A percentile compares a stretch with the other conserved stretches of the same genome.
Conservation (phyloP, 805 yeast genomes). For the Clavispora carvajalis region DNA sequence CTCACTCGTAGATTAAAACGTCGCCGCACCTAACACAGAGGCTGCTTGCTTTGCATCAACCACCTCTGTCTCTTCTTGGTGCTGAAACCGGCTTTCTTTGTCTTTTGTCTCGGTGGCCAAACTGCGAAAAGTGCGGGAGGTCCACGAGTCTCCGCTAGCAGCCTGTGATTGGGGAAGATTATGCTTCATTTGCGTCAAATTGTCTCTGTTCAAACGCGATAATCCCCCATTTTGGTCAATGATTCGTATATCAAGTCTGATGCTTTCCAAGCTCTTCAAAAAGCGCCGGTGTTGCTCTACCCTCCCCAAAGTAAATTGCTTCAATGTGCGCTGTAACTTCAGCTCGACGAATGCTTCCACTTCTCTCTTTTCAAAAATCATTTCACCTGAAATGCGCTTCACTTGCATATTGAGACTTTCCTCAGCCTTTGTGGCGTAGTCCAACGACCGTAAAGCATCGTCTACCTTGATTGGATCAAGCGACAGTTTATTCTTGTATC, state of each 20-base stretch:
- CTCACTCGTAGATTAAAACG: slow-evolving; percentile 39
- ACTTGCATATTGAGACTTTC: slow-evolving; percentile 73
- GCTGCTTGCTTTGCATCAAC: slow-evolving; percentile 87
- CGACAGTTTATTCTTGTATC: slow-evolving; percentile 64
- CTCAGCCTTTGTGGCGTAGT: slow-evolving; percentile 71
- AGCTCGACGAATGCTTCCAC: slow-evolving; percentile 55
- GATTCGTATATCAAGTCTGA: slow-evolving; percentile 64
- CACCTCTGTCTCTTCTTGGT: slow-evolving; percentile 20
- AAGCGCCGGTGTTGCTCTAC: slow-evolving; percentile 86
- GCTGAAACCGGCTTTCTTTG: slow-evolving; percentile 11
- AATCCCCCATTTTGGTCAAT: slow-evolving; percentile 79
- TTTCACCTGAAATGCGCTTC: slow-evolving; percentile 77
- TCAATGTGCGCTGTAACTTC: slow-evolving; percentile 50
- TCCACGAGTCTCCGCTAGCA: slow-evolving; percentile 39
- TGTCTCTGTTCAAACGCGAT: slow-evolving; percentile 74
- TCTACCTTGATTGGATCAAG: slow-evolving; percentile 86
- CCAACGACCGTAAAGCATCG: slow-evolving; percentile 77
- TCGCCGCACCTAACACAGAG: slow-evolving; percentile 66
- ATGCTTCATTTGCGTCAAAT: slow-evolving; percentile 42
- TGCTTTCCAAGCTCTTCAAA: slow-evolving; percentile 65
- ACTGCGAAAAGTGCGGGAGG: slow-evolving; percentile 36
- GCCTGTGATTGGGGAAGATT: slow-evolving; percentile 40
- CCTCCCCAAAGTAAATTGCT: slow-evolving; percentile 57
- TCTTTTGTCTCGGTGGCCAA: slow-evolving; percentile 25
- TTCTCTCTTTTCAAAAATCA: slow-evolving; percentile 66